Conservation (phyloP, 2,329 filamentous ascomycete genomes). For the Diplocarpon mali region DNA sequence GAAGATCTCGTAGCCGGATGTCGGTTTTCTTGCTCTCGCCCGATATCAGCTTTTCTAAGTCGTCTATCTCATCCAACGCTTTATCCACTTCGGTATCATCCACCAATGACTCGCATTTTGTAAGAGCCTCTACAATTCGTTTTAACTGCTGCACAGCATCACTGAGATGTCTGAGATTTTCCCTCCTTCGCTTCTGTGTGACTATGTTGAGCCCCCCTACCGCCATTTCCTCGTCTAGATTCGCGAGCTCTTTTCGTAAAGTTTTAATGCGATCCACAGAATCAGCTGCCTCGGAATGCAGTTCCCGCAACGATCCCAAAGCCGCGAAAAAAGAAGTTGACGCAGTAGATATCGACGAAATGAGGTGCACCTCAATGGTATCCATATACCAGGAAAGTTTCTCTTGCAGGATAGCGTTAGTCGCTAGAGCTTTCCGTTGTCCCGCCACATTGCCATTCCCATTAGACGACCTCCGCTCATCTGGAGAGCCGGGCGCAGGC, state of each 20-base stretch:
- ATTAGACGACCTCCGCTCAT: conserved; percentile 37
- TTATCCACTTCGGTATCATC: conserved; percentile 74
- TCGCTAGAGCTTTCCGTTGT: conserved; percentile 78
- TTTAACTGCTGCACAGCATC: conserved; percentile 76
- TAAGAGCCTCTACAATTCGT: conserved; percentile 49
- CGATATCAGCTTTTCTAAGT: conserved; percentile 67
- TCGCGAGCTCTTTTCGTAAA: conserved; percentile 66
- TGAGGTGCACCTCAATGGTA: conserved; percentile 93
- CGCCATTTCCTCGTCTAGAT: conserved; percentile 79
- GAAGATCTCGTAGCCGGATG: conserved; percentile 50
- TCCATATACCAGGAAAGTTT: conserved; percentile 99
- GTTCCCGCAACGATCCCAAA: conserved; percentile 75
- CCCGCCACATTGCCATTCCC: conserved; percentile 47
- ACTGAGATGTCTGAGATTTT: conserved; percentile 75
- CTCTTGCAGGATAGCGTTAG: conserved; percentile 94
- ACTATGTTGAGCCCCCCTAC: conserved; percentile 76
- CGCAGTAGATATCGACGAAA: conserved; percentile 89
- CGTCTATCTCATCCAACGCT: conserved; percentile 67
- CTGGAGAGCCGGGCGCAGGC: conserved; percentile 46
- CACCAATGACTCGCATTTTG: conserved; percentile 67
- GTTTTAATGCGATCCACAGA: conserved; percentile 80
- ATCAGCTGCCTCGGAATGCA: conserved; percentile 85
- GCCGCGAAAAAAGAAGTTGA: conserved; percentile 96
- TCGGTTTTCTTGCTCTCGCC: conserved; percentile 42
- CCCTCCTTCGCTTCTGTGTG: conserved; percentile 66